Evolutionary conservation across 345 rosid genomes (phyloP).

Genomic region (Linum usitatissimum): DNA sequence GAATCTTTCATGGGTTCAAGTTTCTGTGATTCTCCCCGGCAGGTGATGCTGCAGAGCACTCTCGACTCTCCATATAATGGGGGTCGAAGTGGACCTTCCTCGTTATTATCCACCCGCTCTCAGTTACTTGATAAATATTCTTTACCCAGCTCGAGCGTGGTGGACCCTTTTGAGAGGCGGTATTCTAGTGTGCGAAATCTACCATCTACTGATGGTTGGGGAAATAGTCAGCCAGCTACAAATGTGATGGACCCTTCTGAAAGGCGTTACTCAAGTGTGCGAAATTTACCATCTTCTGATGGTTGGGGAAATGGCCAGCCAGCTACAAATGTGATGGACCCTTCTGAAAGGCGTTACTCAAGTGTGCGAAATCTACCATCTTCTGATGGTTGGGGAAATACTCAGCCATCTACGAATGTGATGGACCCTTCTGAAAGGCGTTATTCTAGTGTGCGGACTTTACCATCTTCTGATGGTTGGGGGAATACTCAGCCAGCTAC

Average conservation of each 20-base stretch:
- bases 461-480: conserved; percentile 44
- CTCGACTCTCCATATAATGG: conserved; percentile 46
- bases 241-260: conserved; percentile 43
- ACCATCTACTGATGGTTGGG: not conserved
- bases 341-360: conserved; percentile 58
- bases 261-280: conserved; percentile 63
- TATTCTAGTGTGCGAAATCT: not conserved
- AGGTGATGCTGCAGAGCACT: conserved; percentile 39
- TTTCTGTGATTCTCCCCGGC: conserved; percentile 47
- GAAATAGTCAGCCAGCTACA: not conserved
- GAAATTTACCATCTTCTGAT: conserved; percentile 44
- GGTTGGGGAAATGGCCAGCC: conserved; percentile 42
- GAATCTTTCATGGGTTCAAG: conserved; percentile 40
- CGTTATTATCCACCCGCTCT: conserved; percentile 36
- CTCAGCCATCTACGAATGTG: conserved; percentile 35
- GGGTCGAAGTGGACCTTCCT: conserved; percentile 43
- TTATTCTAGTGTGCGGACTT: conserved; percentile 58
- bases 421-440: conserved; percentile 53
- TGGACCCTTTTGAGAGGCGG: not conserved
- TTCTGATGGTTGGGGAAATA: conserved; percentile 42
- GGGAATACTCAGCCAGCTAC: conserved; percentile 71
- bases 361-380: conserved; percentile 59
- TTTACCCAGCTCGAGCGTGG: conserved; percentile 17
- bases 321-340: conserved; percentile 25
- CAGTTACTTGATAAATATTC: conserved; percentile 45